Conservation (phyloP, 2,329 filamentous ascomycete species). For the Graphilbum fragrans region DNA sequence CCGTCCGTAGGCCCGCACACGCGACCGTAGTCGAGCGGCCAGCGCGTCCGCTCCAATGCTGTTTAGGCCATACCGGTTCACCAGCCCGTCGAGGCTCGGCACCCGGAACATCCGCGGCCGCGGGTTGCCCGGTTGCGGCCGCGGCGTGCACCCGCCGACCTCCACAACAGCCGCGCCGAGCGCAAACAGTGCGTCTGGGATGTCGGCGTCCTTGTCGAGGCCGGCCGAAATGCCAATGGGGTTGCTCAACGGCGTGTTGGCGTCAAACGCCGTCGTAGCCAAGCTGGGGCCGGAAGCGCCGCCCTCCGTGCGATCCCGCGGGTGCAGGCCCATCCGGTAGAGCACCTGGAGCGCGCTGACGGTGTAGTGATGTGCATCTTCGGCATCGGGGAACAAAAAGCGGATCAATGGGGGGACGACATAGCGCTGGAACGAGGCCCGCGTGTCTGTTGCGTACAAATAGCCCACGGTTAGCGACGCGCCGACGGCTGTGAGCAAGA, state of each 20-base stretch:
- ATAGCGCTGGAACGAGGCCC: constrained; percentile 58
- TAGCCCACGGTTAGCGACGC: constrained; percentile 37
- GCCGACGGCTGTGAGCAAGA: constrained; percentile 28
- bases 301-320: constrained; percentile 57
- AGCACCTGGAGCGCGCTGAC: constrained; percentile 60
- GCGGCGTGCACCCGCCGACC: constrained; percentile 78
- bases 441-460: constrained; percentile 63
- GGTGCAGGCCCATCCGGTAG: constrained; percentile 64
- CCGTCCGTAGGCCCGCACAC: constrained; percentile 67
- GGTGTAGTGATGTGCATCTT: constrained; percentile 82
- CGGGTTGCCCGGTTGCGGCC: constrained; percentile 80
- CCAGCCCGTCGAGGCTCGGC: constrained; percentile 70
- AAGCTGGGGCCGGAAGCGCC: constrained; percentile 25
- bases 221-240: constrained; percentile 92
- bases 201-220: constrained; percentile 86
- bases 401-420: constrained; percentile 55
- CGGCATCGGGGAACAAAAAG: constrained; percentile 58
- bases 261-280: constrained; percentile 46
- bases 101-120: constrained; percentile 81
- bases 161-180: constrained; percentile 82
- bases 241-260: constrained; percentile 60
- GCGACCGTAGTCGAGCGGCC: constrained; percentile 63
- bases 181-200: constrained; percentile 73
- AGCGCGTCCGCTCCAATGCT: constrained; percentile 81
- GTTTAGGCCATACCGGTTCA: constrained; percentile 95